A percentile compares a stretch with the other conserved stretches of the same genome.
Evolutionary conservation across 768 basidiomycete species (phyloP).

Genomic region (Sporobolomyces phaffii): DNA sequence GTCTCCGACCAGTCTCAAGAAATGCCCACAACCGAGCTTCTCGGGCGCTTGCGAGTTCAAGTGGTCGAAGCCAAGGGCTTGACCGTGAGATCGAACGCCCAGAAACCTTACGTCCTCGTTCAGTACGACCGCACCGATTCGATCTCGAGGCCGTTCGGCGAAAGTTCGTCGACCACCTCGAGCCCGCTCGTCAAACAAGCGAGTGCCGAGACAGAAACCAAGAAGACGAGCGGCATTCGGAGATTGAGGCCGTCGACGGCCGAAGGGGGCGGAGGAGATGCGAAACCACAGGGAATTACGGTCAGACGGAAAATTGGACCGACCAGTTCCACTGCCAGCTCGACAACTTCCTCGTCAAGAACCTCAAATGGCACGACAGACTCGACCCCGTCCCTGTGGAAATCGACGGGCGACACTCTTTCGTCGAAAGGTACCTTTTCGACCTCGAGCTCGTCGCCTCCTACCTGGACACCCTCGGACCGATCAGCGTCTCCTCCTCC

Average conservation of each 20-base stretch:
- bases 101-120: constrained; percentile 30
- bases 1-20: constrained; percentile 1
- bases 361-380: constrained; percentile 10
- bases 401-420: neutral
- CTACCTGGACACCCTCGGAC: neutral
- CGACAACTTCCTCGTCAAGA: neutral
- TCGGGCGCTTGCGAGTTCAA: constrained; percentile 77
- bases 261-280: neutral
- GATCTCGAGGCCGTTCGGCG: constrained; percentile 33
- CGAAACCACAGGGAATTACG: constrained; percentile 1
- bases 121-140: constrained; percentile 37
- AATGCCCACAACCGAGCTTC: constrained; percentile 16
- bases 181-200: neutral
- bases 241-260: neutral
- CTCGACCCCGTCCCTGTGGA: constrained; percentile 10
- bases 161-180: constrained; percentile 1
- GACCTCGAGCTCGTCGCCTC: neutral
- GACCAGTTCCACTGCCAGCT: neutral
- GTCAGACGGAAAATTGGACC: constrained; percentile 8
- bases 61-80: constrained; percentile 82
- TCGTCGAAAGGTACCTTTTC: constrained; percentile 9
- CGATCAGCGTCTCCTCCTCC: neutral
- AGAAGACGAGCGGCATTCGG: neutral
- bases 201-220: neutral
- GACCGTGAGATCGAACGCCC: constrained; percentile 51